Evolutionary conservation across 2,329 filamentous ascomycete genomes (phyloP).

Genomic region (Pseudocercospora eumusae): DNA sequence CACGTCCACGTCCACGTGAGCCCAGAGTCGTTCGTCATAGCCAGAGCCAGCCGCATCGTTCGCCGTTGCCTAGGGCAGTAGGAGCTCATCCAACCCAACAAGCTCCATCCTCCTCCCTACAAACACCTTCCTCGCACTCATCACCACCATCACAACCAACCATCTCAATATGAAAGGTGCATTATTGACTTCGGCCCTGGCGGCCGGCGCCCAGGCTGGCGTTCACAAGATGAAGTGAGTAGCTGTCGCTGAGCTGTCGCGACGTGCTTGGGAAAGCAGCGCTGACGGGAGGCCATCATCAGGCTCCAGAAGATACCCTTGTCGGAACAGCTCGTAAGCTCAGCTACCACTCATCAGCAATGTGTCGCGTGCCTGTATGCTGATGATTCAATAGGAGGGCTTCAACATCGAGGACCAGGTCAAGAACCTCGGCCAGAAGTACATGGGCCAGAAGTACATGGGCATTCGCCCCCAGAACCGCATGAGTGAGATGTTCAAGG

Average conservation of each 20-base stretch:
- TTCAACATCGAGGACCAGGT: constrained; percentile 80
- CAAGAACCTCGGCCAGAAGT: constrained; percentile 87
- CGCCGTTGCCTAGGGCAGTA: background rate
- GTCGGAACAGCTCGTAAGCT: constrained; percentile 87
- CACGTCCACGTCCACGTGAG: background rate
- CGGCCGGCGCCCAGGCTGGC: constrained; percentile 68
- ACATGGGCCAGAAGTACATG: constrained; percentile 98
- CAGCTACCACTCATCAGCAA: constrained; percentile 44
- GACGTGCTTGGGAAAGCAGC: constrained; percentile 1
- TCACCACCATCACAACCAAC: constrained; percentile 18
- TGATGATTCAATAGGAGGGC: constrained; percentile 58
- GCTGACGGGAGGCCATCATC: constrained; percentile 37
- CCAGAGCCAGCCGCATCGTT: background rate
- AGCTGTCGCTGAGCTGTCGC: background rate
- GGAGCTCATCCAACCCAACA: constrained; percentile 1
- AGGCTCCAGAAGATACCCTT: constrained; percentile 82
- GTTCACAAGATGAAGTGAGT: constrained; percentile 74
- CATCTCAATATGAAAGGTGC: constrained; percentile 74
- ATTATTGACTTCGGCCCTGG: constrained; percentile 69
- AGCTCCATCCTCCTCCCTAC: constrained; percentile 9
- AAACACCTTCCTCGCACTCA: constrained; percentile 8
- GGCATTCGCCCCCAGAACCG: constrained; percentile 71
- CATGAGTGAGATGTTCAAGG: constrained; percentile 76
- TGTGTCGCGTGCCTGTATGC: constrained; percentile 9
- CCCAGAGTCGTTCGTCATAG: background rate